Evolutionary conservation across 768 basidiomycete species (phyloP), one percentile per base, ranked within the genome.

Genomic region (Kwoniella bestiolae): DNA sequence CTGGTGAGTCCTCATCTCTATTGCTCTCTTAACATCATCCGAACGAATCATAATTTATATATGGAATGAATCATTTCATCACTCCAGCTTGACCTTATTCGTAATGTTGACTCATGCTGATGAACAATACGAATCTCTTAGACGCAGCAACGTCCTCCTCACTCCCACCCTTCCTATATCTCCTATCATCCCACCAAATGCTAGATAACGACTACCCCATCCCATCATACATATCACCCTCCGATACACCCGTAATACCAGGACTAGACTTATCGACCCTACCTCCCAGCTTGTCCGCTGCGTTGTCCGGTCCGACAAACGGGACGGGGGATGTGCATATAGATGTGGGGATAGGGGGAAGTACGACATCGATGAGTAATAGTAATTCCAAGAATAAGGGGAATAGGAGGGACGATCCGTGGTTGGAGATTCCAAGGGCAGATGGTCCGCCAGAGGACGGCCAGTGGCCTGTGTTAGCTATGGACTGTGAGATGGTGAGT

Each of bases 401-500:
- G 14, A 65, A 64, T n/a, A 65, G 28, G 86, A 5, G 78, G 73
- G 1, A 68, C 0, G 77, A 79, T 29, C 92, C 88, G 1, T 96
- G 92, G 92, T 81, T 91, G 5, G 91, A 97, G 82, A 92, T 90
- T 0, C 90, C 92, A 2, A 81, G 86, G 62, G 79, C 83, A 0
- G 58, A 69, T 1, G 72, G 53, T 23, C 56, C 67, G 31, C 69
- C 72, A 0, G 55, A 21, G 28, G 69, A 72, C 32, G 79, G 69
- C 8, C 59, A 55, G 44, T 74, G 69, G 68, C 66, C 73, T 51
- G 86, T 95, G 26, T 88, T 91, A 60, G 91, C 92, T 0, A 86
- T 99, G 51, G 95, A 99, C 84, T 98, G 95, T 80, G 95, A 97
- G 80, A 97, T 97, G 95, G 94, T 92, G 65, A 58, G 86, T 74